Evolutionary conservation across 805 yeast species (phyloP).

Genomic region (Starmerella stellata): DNA sequence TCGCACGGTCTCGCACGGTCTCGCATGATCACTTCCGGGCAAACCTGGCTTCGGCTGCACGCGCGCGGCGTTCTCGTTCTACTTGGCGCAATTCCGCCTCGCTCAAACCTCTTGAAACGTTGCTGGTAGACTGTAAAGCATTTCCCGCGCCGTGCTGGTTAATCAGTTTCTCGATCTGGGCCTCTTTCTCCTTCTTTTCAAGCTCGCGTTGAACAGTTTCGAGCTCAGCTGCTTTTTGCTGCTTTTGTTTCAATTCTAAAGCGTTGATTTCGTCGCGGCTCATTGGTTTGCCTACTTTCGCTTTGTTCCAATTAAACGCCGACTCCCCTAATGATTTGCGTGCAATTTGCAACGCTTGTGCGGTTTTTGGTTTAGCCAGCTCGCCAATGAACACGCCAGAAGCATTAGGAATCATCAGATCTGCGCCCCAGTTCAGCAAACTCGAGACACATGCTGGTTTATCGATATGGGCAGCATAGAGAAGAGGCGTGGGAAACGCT

Average conservation of each 20-base stretch:
- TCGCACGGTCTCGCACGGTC: too few relatives aligned
- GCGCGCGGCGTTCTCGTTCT: conserved; percentile 86
- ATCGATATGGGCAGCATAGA: conserved; percentile 56
- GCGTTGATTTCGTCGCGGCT: conserved; percentile 21
- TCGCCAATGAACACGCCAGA: conserved; percentile 55
- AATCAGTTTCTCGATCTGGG: conserved; percentile 16
- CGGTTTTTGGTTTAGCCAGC: conserved; percentile 28
- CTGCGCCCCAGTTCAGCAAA: conserved; percentile 48
- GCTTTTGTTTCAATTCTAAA: conserved; percentile 17
- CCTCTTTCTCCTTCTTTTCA: conserved; percentile 12
- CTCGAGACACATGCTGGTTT: conserved; percentile 44
- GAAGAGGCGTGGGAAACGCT: conserved; percentile 55
- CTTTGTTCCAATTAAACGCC: conserved; percentile 48
- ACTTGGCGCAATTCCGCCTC: conserved; percentile 59
- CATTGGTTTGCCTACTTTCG: conserved; percentile 44
- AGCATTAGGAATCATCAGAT: conserved; percentile 41
- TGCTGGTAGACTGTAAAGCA: conserved; percentile 13
- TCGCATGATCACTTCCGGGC: too few relatives aligned
- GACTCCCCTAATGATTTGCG: conserved; percentile 52
- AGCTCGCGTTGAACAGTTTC: conserved; percentile 12
- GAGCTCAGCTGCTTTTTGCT: conserved; percentile 11
- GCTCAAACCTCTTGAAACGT: conserved; percentile 32
- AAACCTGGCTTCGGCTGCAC: conserved; percentile 87
- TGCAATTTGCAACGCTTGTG: conserved; percentile 46
- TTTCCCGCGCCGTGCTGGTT: conserved; percentile 18